Evolutionary conservation across 805 yeast species (phyloP).

Genomic region (Debaryomyces maramus): DNA sequence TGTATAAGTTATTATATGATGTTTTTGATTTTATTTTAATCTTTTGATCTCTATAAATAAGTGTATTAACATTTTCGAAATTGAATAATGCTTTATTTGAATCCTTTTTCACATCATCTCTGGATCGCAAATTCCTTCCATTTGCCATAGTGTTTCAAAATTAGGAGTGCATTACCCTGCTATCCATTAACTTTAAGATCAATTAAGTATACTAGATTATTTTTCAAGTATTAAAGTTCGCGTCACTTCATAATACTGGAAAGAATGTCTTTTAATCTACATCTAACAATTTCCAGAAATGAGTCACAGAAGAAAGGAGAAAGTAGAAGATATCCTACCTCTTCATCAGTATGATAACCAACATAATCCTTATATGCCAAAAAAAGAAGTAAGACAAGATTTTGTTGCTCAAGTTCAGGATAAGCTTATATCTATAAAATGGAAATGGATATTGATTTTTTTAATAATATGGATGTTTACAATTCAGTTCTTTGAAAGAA

Average conservation of each 20-base stretch:
- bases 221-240: too few relatives aligned
- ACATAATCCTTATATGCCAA: neutral
- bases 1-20: slow-evolving; percentile 11
- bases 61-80: slow-evolving; percentile 32
- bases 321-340: slow-evolving; percentile 2
- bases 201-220: neutral
- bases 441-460: slow-evolving; percentile 11
- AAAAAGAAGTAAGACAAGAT: neutral
- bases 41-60: slow-evolving; percentile 16
- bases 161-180: neutral
- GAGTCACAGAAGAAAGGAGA: slow-evolving; percentile 24
- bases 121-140: slow-evolving; percentile 31
- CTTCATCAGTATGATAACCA: neutral
- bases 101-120: slow-evolving; percentile 14
- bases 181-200: slow-evolving; percentile 1
- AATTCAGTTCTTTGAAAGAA: slow-evolving; percentile 34
- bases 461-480: slow-evolving; percentile 25
- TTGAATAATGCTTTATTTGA: slow-evolving; percentile 26
- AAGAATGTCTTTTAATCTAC: too few relatives aligned
- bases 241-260: too few relatives aligned
- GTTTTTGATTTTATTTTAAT: slow-evolving; percentile 6
- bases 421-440: neutral
- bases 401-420: neutral
- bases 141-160: slow-evolving; percentile 3
- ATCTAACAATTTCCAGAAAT: slow-evolving; percentile 8